A percentile compares a stretch with the other conserved stretches of the same genome.
Conservation (phyloP, 2,329 filamentous ascomycete genomes). For the Cytospora mali region DNA sequence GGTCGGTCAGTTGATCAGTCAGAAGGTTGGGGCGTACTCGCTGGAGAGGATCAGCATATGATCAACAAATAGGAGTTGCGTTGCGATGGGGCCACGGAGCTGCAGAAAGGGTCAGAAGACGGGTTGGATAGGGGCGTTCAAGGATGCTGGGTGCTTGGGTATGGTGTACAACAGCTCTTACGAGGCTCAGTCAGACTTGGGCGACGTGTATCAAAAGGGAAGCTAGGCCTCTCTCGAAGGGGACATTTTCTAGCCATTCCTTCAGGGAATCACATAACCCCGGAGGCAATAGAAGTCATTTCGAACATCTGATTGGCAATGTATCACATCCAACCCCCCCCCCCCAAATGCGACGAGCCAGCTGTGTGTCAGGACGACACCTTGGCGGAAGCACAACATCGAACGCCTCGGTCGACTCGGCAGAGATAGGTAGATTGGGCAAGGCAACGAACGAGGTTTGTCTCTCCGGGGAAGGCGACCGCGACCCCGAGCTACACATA, state of each 20-base stretch:
- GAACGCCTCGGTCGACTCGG: neutral
- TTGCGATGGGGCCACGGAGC: conserved; percentile 11
- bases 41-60: conserved; percentile 74
- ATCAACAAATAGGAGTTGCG: conserved; percentile 37
- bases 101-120: conserved; percentile 12
- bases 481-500: conserved; percentile 14
- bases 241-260: neutral
- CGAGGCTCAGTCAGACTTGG: neutral
- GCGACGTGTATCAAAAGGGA: neutral
- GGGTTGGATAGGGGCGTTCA: neutral
- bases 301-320: neutral
- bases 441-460: neutral
- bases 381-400: neutral
- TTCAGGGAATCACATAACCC: neutral
- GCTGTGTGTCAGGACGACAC: neutral
- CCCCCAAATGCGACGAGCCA: neutral
- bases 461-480: conserved; percentile 14
- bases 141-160: conserved; percentile 1
- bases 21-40: conserved; percentile 80
- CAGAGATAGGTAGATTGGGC: neutral
- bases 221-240: neutral
- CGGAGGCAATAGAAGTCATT: neutral
- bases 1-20: conserved; percentile 75
- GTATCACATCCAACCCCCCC: neutral
- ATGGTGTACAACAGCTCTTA: conserved; percentile 12